Evolutionary conservation across 306 rosid genomes (phyloP).

Genomic region (Gleditsia sinensis): DNA sequence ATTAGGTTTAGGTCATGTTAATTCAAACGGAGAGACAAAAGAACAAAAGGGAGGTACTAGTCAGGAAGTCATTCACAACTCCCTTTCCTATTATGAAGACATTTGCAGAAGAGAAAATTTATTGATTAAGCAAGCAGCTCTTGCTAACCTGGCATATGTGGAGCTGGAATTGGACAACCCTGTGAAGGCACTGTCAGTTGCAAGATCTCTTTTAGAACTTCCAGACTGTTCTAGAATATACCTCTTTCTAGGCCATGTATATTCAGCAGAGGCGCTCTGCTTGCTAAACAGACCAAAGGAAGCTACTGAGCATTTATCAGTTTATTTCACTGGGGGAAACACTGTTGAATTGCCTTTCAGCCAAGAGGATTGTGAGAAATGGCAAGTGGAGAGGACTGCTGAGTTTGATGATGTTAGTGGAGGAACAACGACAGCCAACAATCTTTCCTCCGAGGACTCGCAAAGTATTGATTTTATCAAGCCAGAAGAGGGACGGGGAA

Average conservation of each 20-base stretch:
- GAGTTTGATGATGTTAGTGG: constrained; percentile 71
- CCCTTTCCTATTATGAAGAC: constrained; percentile 70
- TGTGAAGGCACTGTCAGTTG: constrained; percentile 65
- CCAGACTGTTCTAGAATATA: constrained; percentile 88
- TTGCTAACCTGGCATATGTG: constrained; percentile 83
- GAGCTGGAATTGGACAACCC: constrained; percentile 92
- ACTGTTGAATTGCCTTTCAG: constrained; percentile 71
- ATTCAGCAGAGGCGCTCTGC: constrained; percentile 97
- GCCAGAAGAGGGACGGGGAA: constrained; percentile 90
- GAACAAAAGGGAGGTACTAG: constrained; percentile 81
- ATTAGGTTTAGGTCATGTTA: constrained; percentile 57
- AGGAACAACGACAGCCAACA: constrained; percentile 57
- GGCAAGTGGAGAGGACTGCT: constrained; percentile 56
- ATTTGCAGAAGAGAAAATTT: constrained; percentile 66
- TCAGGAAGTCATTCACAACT: constrained; percentile 84
- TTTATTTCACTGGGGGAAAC: constrained; percentile 70
- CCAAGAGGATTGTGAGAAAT: constrained; percentile 73
- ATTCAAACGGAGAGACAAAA: constrained; percentile 73
- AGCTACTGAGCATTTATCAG: constrained; percentile 75
- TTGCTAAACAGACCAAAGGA: constrained; percentile 81
- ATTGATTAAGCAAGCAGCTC: constrained; percentile 81
- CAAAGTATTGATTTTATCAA: constrained; percentile 60
- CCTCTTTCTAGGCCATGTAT: constrained; percentile 76
- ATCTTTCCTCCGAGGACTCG: constrained; percentile 43
- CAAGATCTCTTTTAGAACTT: constrained; percentile 69